Percentiles rank a stretch among this genome's conserved stretches.
Conservation (phyloP, 164 flowering plant species). For the Sedum album region DNA sequence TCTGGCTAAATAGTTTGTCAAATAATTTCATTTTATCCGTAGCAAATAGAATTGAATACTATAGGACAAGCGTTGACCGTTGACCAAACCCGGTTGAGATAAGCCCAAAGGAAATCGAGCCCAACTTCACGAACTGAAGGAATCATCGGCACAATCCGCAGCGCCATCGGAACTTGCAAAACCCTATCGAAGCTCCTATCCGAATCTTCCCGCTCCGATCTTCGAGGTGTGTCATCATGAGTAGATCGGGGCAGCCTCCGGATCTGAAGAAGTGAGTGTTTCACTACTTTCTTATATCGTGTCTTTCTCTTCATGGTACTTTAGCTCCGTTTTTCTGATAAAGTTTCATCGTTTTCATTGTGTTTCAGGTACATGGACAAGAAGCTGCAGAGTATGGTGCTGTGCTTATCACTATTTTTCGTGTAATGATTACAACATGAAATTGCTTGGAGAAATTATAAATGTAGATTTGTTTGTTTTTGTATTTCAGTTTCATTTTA, state of each 20-base stretch:
- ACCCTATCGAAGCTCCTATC: background rate
- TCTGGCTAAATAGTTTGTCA: too few species aligned
- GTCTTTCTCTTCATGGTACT: too few species aligned
- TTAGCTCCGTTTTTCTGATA: background rate
- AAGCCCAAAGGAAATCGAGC: background rate
- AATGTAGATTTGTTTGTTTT: too few species aligned
- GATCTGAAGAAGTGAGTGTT: slow-evolving; percentile 13
- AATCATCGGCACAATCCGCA: background rate
- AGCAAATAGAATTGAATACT: too few species aligned
- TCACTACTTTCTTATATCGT: background rate
- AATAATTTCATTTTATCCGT: too few species aligned
- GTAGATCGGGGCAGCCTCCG: slow-evolving; percentile 12
- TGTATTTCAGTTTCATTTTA: too few species aligned
- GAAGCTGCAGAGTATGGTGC: slow-evolving; percentile 53
- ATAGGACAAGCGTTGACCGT: too few species aligned
- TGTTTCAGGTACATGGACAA: slow-evolving; percentile 57
- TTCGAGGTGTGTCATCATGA: background rate
- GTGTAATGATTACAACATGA: too few species aligned
- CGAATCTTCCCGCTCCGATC: background rate
- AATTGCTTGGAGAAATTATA: too few species aligned
- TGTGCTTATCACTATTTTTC: background rate
- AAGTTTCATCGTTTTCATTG: background rate
- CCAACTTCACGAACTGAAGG: background rate
- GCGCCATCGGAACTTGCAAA: background rate
- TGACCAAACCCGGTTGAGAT: background rate